Percentiles rank a stretch among this genome's conserved stretches.
phyloP scores from a whole-genome alignment of 2,329 filamentous ascomycete genomes.

The Ophiostoma triangulosporum region DNA sequence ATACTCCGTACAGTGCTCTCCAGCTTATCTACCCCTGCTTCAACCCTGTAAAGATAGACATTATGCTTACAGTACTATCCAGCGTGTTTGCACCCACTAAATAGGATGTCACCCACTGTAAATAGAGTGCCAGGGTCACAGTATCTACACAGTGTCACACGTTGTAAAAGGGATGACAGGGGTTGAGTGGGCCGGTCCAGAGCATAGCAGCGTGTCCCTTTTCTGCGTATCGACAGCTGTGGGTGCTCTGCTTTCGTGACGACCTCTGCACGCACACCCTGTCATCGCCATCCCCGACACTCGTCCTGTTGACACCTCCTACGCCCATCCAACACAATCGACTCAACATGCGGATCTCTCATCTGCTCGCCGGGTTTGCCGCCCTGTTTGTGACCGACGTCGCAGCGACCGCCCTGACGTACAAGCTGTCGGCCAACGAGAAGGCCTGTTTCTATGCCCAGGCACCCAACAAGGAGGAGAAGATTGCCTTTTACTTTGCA shows the following conservation, averaged over 20 bases:
- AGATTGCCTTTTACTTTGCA: constrained; percentile 97
- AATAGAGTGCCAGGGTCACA: no score
- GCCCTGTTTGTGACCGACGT: constrained; percentile 57
- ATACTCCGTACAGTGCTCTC: not conserved
- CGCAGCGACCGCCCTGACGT: constrained; percentile 83
- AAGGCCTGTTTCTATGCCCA: constrained; percentile 88
- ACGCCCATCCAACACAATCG: not conserved
- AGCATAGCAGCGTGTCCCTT: constrained; percentile 8
- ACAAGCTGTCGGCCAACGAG: constrained; percentile 81
- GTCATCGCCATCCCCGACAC: not conserved
- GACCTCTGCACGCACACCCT: not conserved
- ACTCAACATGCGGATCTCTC: constrained; percentile 49
- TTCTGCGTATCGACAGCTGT: constrained; percentile 2
- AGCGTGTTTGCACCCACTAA: no score
- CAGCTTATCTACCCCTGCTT: no score
- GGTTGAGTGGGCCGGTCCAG: not conserved
- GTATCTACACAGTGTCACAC: not conserved
- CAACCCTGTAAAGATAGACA: not conserved
- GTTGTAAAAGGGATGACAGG: not conserved
- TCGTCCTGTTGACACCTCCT: not conserved
- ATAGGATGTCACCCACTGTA: no score
- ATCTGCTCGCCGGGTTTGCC: constrained; percentile 52
- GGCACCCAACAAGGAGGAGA: constrained; percentile 64
- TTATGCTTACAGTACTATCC: no score
- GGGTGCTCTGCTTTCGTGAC: no score